phyloP scores from a whole-genome alignment of 257 asterid genomes.

The Echites panduratus region DNA sequence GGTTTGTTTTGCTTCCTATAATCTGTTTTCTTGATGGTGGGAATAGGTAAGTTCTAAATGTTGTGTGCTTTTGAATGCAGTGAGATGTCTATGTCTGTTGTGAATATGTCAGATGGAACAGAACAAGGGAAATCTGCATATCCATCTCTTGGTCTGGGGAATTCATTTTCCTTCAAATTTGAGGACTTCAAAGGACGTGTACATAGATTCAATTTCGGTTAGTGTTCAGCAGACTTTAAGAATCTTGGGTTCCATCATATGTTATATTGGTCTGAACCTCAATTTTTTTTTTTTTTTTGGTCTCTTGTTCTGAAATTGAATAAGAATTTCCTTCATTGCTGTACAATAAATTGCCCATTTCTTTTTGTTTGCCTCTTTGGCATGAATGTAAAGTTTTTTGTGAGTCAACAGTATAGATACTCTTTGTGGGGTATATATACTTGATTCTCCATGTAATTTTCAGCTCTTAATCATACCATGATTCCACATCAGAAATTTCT shows the following conservation, averaged over 20 bases:
- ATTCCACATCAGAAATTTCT: too few relatives aligned
- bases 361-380: neutral
- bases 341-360: neutral
- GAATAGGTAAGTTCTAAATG: neutral
- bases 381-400: neutral
- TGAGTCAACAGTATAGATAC: too few relatives aligned
- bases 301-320: neutral
- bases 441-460: too few relatives aligned
- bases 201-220: conserved; percentile 79
- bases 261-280: neutral
- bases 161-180: conserved; percentile 71
- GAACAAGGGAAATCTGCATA: conserved; percentile 58
- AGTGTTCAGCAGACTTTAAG: conserved; percentile 22
- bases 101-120: conserved; percentile 47
- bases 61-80: conserved; percentile 35
- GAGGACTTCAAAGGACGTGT: conserved; percentile 65
- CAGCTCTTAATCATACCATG: too few relatives aligned
- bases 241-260: neutral
- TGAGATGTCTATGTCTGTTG: conserved; percentile 72
- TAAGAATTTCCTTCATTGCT: neutral
- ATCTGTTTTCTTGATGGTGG: conserved; percentile 3
- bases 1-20: conserved; percentile 28
- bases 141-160: conserved; percentile 77
- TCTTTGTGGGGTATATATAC: too few relatives aligned
- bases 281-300: neutral